These are phyloP conservation scores for Ustilago sp. DNA, from an alignment of 1,284 basidiomycete genomes.

Conservation along the genomic window DNA sequence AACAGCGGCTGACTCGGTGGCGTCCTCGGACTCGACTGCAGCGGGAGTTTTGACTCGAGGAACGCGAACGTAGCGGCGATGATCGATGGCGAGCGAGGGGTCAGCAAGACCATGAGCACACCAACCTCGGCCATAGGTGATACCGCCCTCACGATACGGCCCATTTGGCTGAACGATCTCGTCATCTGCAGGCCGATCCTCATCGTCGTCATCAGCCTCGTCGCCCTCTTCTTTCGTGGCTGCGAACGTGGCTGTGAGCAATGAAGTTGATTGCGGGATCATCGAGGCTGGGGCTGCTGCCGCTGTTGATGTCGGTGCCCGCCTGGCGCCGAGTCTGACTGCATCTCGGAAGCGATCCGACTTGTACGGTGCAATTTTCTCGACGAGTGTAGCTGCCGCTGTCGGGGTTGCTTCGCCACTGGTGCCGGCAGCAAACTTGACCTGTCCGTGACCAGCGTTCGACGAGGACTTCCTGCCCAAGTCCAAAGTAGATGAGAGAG, in stretches of 20 bases:
- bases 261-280: slow-evolving; percentile 18
- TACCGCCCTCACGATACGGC: slow-evolving; percentile 52
- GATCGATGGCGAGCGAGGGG: slow-evolving; percentile 38
- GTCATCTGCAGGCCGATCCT: slow-evolving; percentile 1
- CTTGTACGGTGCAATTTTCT: slow-evolving; percentile 26
- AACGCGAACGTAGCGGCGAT: slow-evolving; percentile 38
- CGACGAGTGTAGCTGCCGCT: neutral
- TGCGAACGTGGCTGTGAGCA: slow-evolving; percentile 27
- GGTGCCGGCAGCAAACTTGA: slow-evolving; percentile 34
- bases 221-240: slow-evolving; percentile 31
- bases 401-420: slow-evolving; percentile 25
- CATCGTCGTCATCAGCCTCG: slow-evolving; percentile 8
- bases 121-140: slow-evolving; percentile 58
- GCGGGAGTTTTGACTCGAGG: slow-evolving; percentile 2
- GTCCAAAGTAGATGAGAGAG: slow-evolving; percentile 8
- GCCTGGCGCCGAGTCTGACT: slow-evolving; percentile 25
- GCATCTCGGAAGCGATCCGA: slow-evolving; percentile 40
- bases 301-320: neutral
- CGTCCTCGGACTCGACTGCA: neutral
- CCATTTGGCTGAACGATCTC: slow-evolving; percentile 52
- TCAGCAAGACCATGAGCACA: slow-evolving; percentile 57
- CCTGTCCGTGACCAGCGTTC: slow-evolving; percentile 28
- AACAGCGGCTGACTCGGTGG: neutral
- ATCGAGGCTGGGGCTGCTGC: neutral
- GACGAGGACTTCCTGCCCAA: slow-evolving; percentile 19